Evolutionary conservation across 345 rosid genomes (phyloP), one percentile per base, ranked within the genome.

Genomic region (Eutrema heterophyllum): DNA sequence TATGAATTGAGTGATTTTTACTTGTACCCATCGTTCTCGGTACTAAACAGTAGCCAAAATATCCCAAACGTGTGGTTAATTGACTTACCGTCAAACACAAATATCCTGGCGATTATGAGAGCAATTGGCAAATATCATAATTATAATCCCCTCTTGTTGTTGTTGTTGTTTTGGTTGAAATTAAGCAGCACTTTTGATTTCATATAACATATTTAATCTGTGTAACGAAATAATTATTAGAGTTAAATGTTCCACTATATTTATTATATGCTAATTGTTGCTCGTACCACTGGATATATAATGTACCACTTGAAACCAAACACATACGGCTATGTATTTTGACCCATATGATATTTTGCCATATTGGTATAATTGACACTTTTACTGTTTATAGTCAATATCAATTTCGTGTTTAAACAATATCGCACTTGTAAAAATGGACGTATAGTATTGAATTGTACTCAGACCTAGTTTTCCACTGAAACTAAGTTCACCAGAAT

Each of bases 331-430:
- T 64, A 44, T 21, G 2, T 11, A 15, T 26, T 44, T 72, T 53
- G 13, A 54, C 26, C 33, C 41, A 48, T 18, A 58, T 39, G 53
- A 49, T 67, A 59, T 48, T 21, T 35, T 45, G 44, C 36, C 67
- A 58, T 67, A 32, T 32, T 67, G 29, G 50, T 38, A 55, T 27
- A 55, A 7, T 1, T 45, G 65, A 30, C 21, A 50, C 55, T 67
- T 67, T 74, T n/a, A 67, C 78, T 74, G 62, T 58, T 67, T 26
- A 39, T 66, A 67, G 78, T 67, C 72, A 67, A 15, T 15, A 46
- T 44, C 21, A 43, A 4, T 27, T 12, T 54, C 7, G 21, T 36
- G 11, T 13, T 59, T 56, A n/a, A 26, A 15, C 21, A 26, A 27
- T 11, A 38, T 71, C 57, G 12, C 59, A 46, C 58, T 66, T 54